Evolutionary conservation across 441 rosid species (phyloP).

Genomic region (Gossypium davidsonii): DNA sequence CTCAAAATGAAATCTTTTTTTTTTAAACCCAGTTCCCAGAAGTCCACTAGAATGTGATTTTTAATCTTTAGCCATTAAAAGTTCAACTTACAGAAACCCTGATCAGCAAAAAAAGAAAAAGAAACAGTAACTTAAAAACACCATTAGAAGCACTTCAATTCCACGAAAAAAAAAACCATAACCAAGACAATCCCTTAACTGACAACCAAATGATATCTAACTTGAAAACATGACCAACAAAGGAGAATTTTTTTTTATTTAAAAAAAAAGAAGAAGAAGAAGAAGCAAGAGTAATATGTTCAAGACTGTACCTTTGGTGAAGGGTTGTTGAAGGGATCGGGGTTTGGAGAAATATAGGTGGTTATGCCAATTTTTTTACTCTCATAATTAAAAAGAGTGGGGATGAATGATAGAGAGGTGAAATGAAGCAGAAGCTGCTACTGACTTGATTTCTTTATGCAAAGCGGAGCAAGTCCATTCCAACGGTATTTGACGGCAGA

Average conservation of each 20-base stretch:
- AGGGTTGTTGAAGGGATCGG: slow-evolving; percentile 2
- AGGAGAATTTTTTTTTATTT: neutral
- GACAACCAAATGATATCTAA: neutral
- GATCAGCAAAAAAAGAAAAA: neutral
- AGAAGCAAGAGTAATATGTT: neutral
- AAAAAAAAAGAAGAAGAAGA: too few species aligned
- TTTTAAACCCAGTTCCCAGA: neutral
- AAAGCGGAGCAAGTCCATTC: neutral
- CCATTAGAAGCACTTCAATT: neutral
- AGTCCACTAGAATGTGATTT: neutral
- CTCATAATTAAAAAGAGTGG: neutral
- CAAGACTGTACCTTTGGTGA: slow-evolving; percentile 1
- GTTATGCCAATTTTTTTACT: neutral
- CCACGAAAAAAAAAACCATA: neutral
- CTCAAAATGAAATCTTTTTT: neutral
- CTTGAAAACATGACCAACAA: neutral
- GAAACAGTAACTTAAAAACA: neutral
- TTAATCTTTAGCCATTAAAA: neutral
- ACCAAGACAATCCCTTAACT: neutral
- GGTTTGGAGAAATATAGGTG: neutral
- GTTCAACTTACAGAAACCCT: neutral
- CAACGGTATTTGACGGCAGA: neutral
- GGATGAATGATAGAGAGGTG: too few species aligned
- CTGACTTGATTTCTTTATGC: neutral
- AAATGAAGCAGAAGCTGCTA: neutral